A percentile compares a stretch with the other conserved stretches of the same genome.
phyloP scores from a whole-genome alignment of 192 early-diverging fungal genomes.

The Coemansia sp. region DNA sequence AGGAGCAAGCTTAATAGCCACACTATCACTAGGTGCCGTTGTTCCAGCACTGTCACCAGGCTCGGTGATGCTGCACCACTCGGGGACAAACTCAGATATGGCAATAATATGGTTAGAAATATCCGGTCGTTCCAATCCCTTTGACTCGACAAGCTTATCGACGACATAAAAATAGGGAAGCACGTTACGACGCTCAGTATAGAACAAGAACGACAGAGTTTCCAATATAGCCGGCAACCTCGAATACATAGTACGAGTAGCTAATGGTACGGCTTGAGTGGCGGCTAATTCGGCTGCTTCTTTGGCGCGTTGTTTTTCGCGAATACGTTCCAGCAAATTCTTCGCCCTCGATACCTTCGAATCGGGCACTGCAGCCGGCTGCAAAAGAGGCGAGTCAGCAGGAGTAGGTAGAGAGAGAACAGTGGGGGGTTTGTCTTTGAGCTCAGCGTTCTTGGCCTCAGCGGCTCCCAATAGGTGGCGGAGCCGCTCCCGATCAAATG shows the following conservation, averaged over 20 bases:
- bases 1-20: neutral
- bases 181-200: constrained; percentile 40
- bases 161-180: constrained; percentile 42
- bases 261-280: neutral
- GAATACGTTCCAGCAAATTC: constrained; percentile 54
- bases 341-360: constrained; percentile 17
- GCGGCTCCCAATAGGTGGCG: constrained; percentile 35
- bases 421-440: neutral
- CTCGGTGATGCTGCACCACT: constrained; percentile 43
- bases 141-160: constrained; percentile 46
- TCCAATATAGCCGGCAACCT: constrained; percentile 48
- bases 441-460: neutral
- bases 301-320: constrained; percentile 50
- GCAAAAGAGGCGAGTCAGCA: constrained; percentile 30
- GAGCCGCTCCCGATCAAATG: constrained; percentile 40
- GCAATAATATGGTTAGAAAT: constrained; percentile 12
- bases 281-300: constrained; percentile 11
- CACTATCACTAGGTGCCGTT: neutral
- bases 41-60: neutral
- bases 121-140: constrained; percentile 28
- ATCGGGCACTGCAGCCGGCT: neutral
- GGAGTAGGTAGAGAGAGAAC: constrained; percentile 24
- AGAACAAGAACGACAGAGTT: constrained; percentile 54
- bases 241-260: constrained; percentile 47
- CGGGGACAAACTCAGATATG: constrained; percentile 39